phyloP scores from a whole-genome alignment of 2,329 filamentous ascomycete genomes.

The Samsoniella hepiali region DNA sequence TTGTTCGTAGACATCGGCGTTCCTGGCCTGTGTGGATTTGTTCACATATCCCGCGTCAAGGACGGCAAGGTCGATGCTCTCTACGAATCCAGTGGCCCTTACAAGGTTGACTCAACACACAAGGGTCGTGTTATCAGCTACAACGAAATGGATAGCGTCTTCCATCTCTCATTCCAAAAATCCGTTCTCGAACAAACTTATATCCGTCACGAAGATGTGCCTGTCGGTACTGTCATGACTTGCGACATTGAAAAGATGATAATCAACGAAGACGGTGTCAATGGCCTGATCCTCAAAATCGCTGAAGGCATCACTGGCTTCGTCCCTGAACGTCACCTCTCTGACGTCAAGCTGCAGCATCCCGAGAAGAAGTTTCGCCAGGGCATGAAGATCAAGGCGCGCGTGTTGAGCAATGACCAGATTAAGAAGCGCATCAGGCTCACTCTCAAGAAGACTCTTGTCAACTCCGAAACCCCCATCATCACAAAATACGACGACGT shows the following conservation, averaged over 20 bases:
- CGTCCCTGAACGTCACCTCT: slow-evolving; percentile 82
- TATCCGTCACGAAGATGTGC: slow-evolving; percentile 86
- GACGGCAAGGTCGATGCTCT: slow-evolving; percentile 86
- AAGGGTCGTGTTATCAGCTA: slow-evolving; percentile 81
- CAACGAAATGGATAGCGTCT: slow-evolving; percentile 81
- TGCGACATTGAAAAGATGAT: slow-evolving; percentile 83
- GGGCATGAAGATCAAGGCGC: slow-evolving; percentile 77
- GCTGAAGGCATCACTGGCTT: slow-evolving; percentile 86
- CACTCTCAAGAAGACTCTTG: slow-evolving; percentile 89
- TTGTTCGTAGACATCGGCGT: slow-evolving; percentile 70
- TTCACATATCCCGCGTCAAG: slow-evolving; percentile 89
- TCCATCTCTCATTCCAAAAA: slow-evolving; percentile 79
- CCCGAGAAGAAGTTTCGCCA: slow-evolving; percentile 96
- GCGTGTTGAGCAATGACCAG: slow-evolving; percentile 76
- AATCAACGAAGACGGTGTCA: slow-evolving; percentile 72
- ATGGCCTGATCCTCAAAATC: slow-evolving; percentile 77
- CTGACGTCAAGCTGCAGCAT: slow-evolving; percentile 82
- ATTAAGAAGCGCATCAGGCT: slow-evolving; percentile 76
- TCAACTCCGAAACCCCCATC: slow-evolving; percentile 81
- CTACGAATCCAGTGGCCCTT: slow-evolving; percentile 72
- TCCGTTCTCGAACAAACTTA: slow-evolving; percentile 82
- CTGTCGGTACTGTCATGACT: slow-evolving; percentile 74
- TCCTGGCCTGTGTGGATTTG: slow-evolving; percentile 72
- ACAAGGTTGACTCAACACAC: slow-evolving; percentile 74
- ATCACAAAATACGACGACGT: slow-evolving; percentile 77